Evolutionary conservation across 1,284 basidiomycete species (phyloP).

Genomic region (Heterobasidion occidentale): DNA sequence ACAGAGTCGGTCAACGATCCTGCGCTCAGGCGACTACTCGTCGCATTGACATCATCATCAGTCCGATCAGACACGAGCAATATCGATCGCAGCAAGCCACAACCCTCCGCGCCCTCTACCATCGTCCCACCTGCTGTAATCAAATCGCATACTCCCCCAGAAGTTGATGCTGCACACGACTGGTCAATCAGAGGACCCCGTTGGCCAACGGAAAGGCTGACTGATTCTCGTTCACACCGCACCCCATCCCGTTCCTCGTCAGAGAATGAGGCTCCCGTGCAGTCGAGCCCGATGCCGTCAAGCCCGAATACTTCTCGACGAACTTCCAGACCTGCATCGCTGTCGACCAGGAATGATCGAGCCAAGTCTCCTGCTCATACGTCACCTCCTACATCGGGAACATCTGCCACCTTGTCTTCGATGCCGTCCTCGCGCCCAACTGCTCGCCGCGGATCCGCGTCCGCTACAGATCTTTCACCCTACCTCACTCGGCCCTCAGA

Average conservation of each 20-base stretch:
- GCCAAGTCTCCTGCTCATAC: neutral
- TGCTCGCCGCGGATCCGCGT: slow-evolving; percentile 15
- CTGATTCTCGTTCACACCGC: neutral
- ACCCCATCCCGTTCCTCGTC: neutral
- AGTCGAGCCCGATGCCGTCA: neutral
- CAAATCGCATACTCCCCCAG: neutral
- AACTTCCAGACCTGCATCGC: neutral
- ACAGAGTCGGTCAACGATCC: slow-evolving; percentile 32
- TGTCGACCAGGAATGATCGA: neutral
- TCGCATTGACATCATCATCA: slow-evolving; percentile 54
- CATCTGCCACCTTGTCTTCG: slow-evolving; percentile 10
- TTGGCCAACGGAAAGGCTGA: neutral
- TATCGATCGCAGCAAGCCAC: slow-evolving; percentile 4
- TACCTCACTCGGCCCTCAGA: slow-evolving; percentile 45
- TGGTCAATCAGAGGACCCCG: slow-evolving; percentile 7
- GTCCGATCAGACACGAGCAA: slow-evolving; percentile 17
- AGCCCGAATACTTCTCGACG: slow-evolving; percentile 2
- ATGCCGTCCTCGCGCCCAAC: slow-evolving; percentile 3
- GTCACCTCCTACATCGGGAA: slow-evolving; percentile 9
- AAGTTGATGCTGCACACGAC: neutral
- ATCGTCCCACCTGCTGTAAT: slow-evolving; percentile 6
- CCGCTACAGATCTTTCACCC: slow-evolving; percentile 53
- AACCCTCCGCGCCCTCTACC: neutral
- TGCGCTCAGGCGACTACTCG: slow-evolving; percentile 62
- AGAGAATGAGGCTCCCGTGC: neutral